These are phyloP conservation scores for Lachnellula subtilissima DNA, from an alignment of 2,329 filamentous ascomycete genomes.

Conservation along the genomic window DNA sequence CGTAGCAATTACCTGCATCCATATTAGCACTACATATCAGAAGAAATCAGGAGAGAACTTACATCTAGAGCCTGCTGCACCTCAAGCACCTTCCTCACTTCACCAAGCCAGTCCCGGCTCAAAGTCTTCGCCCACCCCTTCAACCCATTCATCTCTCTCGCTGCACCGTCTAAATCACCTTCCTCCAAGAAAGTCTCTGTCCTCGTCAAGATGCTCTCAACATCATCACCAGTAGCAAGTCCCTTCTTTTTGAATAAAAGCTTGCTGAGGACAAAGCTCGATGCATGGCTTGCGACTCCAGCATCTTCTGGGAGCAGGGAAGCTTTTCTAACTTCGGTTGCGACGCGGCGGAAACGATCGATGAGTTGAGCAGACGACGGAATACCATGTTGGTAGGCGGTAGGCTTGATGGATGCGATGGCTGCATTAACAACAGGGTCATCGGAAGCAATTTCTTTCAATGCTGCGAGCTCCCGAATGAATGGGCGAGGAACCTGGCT, in stretches of 20 bases:
- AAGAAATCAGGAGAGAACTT: conserved; percentile 40
- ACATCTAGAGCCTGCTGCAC: conserved; percentile 95
- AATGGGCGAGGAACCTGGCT: conserved; percentile 75
- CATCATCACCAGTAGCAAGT: conserved; percentile 76
- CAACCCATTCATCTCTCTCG: conserved; percentile 90
- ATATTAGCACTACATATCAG: conserved; percentile 11
- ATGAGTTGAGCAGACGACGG: conserved; percentile 80
- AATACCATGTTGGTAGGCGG: conserved; percentile 88
- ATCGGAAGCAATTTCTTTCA: conserved; percentile 84
- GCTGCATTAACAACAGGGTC: conserved; percentile 87
- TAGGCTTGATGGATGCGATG: conserved; percentile 92
- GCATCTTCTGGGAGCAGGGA: conserved; percentile 88
- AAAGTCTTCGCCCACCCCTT: conserved; percentile 93
- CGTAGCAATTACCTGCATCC: conserved; percentile 71
- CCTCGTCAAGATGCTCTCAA: conserved; percentile 86
- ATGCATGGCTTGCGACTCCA: conserved; percentile 89
- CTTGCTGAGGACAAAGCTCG: conserved; percentile 84
- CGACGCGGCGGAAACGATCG: conserved; percentile 92
- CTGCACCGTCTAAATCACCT: conserved; percentile 84
- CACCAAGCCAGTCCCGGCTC: conserved; percentile 87
- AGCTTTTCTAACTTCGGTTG: conserved; percentile 89
- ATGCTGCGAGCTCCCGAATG: conserved; percentile 83
- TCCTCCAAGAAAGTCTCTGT: conserved; percentile 90
- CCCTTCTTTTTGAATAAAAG: conserved; percentile 94
- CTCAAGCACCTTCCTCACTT: conserved; percentile 88